Conservation (phyloP, 805 yeast species). For the Candida xiaguanensis region DNA sequence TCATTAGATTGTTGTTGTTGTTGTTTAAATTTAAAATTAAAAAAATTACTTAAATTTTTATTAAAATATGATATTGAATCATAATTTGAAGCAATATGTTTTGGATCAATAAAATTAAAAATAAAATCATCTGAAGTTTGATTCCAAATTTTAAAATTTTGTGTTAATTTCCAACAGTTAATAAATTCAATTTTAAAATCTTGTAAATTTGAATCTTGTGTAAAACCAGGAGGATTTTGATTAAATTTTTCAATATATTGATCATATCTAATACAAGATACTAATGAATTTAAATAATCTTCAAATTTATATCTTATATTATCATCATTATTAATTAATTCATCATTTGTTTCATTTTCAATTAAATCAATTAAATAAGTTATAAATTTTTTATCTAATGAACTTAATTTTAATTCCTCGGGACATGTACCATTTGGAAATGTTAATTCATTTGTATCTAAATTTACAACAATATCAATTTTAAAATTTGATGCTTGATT, state of each 20-base stretch:
- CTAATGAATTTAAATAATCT: conserved; percentile 76
- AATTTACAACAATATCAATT: conserved; percentile 70
- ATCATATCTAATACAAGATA: conserved; percentile 68
- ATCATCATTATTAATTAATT: conserved; percentile 60
- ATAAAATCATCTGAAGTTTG: conserved; percentile 40
- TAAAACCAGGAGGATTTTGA: conserved; percentile 42
- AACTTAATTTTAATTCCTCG: conserved; percentile 30
- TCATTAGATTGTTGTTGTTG: conserved; percentile 14
- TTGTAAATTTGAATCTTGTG: conserved; percentile 19
- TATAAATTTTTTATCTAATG: conserved; percentile 71
- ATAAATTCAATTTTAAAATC: conserved; percentile 32
- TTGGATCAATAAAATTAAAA: conserved; percentile 40
- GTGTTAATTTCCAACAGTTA: conserved; percentile 29
- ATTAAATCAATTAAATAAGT: conserved; percentile 40
- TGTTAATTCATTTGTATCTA: conserved; percentile 53
- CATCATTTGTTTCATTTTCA: conserved; percentile 24
- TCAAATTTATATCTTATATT: conserved; percentile 85
- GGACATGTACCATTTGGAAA: conserved; percentile 33
- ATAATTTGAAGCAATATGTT: conserved; percentile 24
- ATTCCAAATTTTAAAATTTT: conserved; percentile 39
- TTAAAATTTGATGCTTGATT: conserved; percentile 54
- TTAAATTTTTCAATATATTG: conserved; percentile 45
- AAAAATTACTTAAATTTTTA: conserved; percentile 20
- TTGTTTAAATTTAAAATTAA: conserved; percentile 18
- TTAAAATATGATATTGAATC: conserved; percentile 2